Evolutionary conservation across 2,329 filamentous ascomycete species (phyloP).

Genomic region (Calonectria montana): DNA sequence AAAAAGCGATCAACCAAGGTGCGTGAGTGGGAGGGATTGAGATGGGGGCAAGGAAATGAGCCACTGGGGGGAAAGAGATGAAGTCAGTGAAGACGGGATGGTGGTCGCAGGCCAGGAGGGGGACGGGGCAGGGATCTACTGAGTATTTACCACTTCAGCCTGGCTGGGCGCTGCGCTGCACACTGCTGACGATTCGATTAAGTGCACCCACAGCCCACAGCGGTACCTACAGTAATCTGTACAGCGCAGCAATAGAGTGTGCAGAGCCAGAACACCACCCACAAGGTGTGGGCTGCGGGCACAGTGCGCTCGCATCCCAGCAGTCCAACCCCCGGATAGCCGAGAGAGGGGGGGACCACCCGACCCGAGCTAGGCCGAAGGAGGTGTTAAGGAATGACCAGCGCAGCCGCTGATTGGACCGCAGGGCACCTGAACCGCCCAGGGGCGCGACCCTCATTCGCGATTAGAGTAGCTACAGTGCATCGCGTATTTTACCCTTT

Average conservation of each 20-base stretch:
- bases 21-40: conserved; percentile 14
- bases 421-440: neutral
- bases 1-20: neutral
- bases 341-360: neutral
- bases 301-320: neutral
- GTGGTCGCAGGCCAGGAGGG: neutral
- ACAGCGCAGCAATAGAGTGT: conserved; percentile 2
- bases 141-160: conserved; percentile 16
- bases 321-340: neutral
- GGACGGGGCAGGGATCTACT: conserved; percentile 14
- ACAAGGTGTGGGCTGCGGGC: neutral
- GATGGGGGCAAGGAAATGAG: conserved; percentile 32
- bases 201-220: neutral
- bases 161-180: conserved; percentile 4
- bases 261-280: neutral
- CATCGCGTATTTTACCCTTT: conserved; percentile 8
- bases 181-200: neutral
- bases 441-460: neutral
- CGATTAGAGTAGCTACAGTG: conserved; percentile 3
- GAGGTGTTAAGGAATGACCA: conserved; percentile 17
- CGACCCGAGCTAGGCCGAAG: neutral
- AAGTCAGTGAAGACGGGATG: conserved; percentile 26
- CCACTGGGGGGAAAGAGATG: conserved; percentile 26
- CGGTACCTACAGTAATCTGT: neutral
- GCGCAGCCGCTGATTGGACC: conserved; percentile 3